These are phyloP conservation scores for Melampsora abietis-canadensis DNA, from an alignment of 1,284 basidiomycete genomes.

Conservation along the genomic window DNA sequence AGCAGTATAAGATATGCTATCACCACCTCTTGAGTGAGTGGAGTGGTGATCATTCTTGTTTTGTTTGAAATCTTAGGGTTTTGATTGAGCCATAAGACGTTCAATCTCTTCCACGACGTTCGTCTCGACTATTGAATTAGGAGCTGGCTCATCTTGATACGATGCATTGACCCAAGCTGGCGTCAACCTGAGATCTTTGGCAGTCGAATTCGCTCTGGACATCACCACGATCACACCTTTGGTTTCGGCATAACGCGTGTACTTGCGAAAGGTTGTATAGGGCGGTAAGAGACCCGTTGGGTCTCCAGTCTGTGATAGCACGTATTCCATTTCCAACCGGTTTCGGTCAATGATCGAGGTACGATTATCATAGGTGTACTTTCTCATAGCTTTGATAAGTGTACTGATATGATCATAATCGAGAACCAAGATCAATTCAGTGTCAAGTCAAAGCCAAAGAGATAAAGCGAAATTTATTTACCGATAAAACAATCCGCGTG, in stretches of 20 bases:
- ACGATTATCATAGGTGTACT: background rate
- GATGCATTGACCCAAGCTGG: background rate
- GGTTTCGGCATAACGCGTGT: slow-evolving; percentile 1
- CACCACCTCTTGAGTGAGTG: no score
- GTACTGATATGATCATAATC: background rate
- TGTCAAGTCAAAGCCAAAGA: background rate
- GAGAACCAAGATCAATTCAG: background rate
- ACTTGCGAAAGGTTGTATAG: background rate
- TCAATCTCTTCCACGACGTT: background rate
- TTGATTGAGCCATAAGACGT: background rate
- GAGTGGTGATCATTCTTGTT: no score
- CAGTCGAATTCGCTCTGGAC: background rate
- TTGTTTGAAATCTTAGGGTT: no score
- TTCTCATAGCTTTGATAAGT: background rate
- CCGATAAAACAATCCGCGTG: slow-evolving; percentile 2
- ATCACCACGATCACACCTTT: slow-evolving; percentile 4
- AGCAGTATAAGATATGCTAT: no score
- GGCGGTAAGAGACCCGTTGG: background rate
- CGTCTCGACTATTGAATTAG: background rate
- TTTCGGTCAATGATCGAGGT: background rate
- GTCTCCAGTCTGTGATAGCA: background rate
- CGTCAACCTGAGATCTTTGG: background rate
- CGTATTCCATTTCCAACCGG: background rate
- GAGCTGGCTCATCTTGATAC: background rate
- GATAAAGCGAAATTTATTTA: background rate